phyloP scores from a whole-genome alignment of 441 rosid genomes.

The Pelargonium myrrhifolium region DNA sequence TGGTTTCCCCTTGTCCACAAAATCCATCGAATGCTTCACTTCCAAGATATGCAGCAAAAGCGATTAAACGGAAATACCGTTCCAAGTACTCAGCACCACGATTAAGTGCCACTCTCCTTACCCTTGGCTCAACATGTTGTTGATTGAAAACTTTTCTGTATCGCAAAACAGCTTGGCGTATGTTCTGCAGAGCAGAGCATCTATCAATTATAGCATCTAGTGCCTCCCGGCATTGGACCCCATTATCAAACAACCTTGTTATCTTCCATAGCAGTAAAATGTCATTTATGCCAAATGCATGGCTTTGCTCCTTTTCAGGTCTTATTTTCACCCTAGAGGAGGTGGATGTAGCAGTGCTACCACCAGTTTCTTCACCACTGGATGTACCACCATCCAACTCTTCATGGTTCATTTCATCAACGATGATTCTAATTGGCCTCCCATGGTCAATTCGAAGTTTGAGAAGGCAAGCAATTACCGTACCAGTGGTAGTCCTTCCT shows the following conservation, averaged over 20 bases:
- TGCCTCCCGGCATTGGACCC: conserved; percentile 89
- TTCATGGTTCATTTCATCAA: conserved; percentile 50
- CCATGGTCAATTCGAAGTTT: conserved; percentile 85
- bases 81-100: conserved; percentile 98
- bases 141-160: conserved; percentile 88
- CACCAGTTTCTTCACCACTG: conserved; percentile 87
- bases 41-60: conserved; percentile 98
- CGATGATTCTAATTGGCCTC: conserved; percentile 68
- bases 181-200: conserved; percentile 95
- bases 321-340: conserved; percentile 28
- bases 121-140: conserved; percentile 90
- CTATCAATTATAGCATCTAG: conserved; percentile 91
- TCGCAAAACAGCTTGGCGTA: conserved; percentile 81
- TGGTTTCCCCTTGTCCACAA: conserved; percentile 71
- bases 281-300: conserved; percentile 85
- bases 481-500: conserved; percentile 99
- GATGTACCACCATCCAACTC: conserved; percentile 77
- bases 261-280: conserved; percentile 82
- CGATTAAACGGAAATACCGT: conserved; percentile 84
- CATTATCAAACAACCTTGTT: conserved; percentile 88
- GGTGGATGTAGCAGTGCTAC: conserved; percentile 35
- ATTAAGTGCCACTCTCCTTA: conserved; percentile 77
- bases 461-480: conserved; percentile 97
- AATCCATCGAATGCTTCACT: conserved; percentile 89
- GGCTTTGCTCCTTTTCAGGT: conserved; percentile 47